Base-by-base conservation (phyloP, 345 rosid genomes). In the Gossypium turneri region DNA sequence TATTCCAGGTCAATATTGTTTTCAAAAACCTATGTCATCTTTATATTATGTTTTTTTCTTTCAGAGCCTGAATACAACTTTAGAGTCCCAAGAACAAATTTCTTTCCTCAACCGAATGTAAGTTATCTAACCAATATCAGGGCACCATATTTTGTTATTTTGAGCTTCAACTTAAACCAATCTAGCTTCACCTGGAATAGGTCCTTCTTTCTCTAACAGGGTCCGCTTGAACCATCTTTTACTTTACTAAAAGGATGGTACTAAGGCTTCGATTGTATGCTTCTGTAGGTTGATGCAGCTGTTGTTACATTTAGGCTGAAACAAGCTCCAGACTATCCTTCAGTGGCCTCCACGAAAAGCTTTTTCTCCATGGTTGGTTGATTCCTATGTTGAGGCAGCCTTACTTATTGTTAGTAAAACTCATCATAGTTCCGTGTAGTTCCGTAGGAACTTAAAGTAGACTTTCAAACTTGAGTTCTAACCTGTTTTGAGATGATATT, bases 41-140 rank as follows among this genome's bases (percentile, higher is more conserved):
- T 64, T 55, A 56, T 59, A n/a, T 75, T 66, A 4, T 25, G 41
- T 34, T 34, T 4, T 4, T 34, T 70, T 75, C 41, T 79, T 85
- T 55, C 93, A 94, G 98, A 90, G 80, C 95, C 97, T 17, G 84
- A 88, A 79, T 90, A 92, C 89, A 87, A 82, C 78, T 78, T 90
- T 68, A 84, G 79, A 47, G 98, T 94, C 66, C 92, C 94, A n/a
- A 88, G 97, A 78, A 84, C 89, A 70, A 84, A 86, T 72, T 90
- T 94, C 84, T 92, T 94, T 79, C 94, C 97, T 66, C 94, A 85
- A 70, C 98, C 98, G n/a, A 89, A 94, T 76, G 97, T 92, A 77
- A 86, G 88, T 83, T 20, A 22, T 56, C 48, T 59, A 59, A 29
- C 9, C 9, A 2, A 12, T 9, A 15, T 29, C n/a, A 11, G 60